Evolutionary conservation across 208 protist genomes (phyloP).

Genomic region (Paratrypanosoma confusum): DNA sequence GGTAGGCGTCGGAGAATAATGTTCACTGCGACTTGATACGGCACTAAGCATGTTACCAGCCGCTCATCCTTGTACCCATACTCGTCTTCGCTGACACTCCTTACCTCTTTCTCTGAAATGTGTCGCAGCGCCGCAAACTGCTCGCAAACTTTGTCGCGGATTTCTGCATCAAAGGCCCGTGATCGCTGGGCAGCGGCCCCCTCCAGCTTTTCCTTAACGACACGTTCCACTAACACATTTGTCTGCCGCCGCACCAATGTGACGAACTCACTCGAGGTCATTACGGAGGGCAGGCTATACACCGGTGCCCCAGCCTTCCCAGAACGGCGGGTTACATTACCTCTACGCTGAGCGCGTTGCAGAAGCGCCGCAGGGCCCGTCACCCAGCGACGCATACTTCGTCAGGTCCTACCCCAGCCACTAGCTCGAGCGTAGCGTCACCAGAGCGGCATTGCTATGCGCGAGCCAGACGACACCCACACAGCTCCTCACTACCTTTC

Average conservation of each 20-base stretch:
- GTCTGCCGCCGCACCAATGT: slow-evolving; percentile 34
- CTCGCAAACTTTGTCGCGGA: slow-evolving; percentile 14
- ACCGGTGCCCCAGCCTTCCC: too few relatives aligned
- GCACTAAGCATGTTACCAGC: slow-evolving; percentile 76
- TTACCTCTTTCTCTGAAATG: slow-evolving; percentile 50
- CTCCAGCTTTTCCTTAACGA: slow-evolving; percentile 16
- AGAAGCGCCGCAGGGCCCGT: too few relatives aligned
- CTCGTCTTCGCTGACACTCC: slow-evolving; percentile 39
- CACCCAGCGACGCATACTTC: too few relatives aligned
- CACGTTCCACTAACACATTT: slow-evolving; percentile 18
- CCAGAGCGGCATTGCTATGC: too few relatives aligned
- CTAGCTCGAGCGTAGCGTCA: too few relatives aligned
- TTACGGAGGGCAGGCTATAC: slow-evolving; percentile 64
- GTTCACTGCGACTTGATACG: slow-evolving; percentile 71
- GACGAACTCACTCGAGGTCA: slow-evolving; percentile 59
- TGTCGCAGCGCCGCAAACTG: slow-evolving; percentile 26
- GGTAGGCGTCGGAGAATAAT: slow-evolving; percentile 74
- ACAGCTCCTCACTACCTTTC: too few relatives aligned
- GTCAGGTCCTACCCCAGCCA: too few relatives aligned
- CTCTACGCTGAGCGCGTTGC: too few relatives aligned
- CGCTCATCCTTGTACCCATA: slow-evolving; percentile 49
- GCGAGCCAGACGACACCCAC: too few relatives aligned
- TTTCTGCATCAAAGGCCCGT: slow-evolving; percentile 24
- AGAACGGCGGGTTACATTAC: too few relatives aligned
- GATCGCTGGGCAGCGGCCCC: slow-evolving; percentile 19